Percentiles rank a stretch among this genome's conserved stretches.
These are phyloP conservation scores for Yamadazyma friedrichii DNA, from an alignment of 1,139 yeast genomes.

Conservation along the genomic window DNA sequence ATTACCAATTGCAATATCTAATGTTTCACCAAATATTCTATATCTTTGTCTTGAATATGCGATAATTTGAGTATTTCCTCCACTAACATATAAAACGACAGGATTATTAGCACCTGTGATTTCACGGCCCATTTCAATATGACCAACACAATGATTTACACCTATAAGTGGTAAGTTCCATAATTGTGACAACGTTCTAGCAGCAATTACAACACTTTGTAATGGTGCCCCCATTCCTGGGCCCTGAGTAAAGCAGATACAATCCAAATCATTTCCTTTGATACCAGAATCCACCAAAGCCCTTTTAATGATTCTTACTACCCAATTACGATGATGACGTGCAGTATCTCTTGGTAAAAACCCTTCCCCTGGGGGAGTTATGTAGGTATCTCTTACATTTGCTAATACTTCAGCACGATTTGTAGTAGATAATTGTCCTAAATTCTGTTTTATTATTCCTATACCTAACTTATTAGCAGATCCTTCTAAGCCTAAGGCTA, in stretches of 20 bases:
- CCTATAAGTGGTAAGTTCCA: slow-evolving; percentile 89
- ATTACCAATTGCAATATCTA: slow-evolving; percentile 96
- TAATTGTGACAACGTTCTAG: slow-evolving; percentile 76
- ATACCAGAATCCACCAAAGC: slow-evolving; percentile 67
- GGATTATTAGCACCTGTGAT: slow-evolving; percentile 95
- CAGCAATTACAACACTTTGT: slow-evolving; percentile 90
- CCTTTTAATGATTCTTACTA: slow-evolving; percentile 67
- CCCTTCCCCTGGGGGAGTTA: slow-evolving; percentile 98
- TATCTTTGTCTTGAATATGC: slow-evolving; percentile 93
- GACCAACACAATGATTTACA: slow-evolving; percentile 96
- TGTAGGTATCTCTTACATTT: slow-evolving; percentile 89
- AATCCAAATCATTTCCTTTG: slow-evolving; percentile 65
- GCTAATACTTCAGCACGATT: slow-evolving; percentile 77
- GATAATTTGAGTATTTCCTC: slow-evolving; percentile 97
- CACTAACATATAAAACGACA: slow-evolving; percentile 93
- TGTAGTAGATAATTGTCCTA: slow-evolving; percentile 47
- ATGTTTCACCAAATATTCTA: slow-evolving; percentile 94
- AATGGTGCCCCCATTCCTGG: slow-evolving; percentile 99
- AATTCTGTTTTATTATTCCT: slow-evolving; percentile 76
- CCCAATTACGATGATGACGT: slow-evolving; percentile 94
- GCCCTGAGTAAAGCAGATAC: slow-evolving; percentile 94
- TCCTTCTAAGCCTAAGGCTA: slow-evolving; percentile 92
- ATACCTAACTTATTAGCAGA: slow-evolving; percentile 96
- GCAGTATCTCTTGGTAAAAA: slow-evolving; percentile 96
- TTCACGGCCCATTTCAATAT: slow-evolving; percentile 98